Evolutionary conservation across 306 rosid genomes (phyloP).

Genomic region (Castanea crenata): DNA sequence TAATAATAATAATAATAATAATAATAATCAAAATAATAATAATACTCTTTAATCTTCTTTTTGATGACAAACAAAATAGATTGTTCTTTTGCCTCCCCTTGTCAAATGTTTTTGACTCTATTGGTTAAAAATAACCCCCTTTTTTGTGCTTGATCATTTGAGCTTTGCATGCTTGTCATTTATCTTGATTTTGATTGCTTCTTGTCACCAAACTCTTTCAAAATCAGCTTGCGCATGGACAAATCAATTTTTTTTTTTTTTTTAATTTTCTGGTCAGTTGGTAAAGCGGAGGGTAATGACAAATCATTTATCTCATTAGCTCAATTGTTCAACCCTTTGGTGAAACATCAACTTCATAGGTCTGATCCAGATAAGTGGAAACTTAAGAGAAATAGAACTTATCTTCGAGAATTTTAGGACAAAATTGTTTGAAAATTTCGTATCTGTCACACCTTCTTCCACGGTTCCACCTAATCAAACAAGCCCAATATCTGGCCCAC

Average conservation of each 20-base stretch:
- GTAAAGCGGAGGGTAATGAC: too few species aligned
- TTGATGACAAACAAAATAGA: too few species aligned
- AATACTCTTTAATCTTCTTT: too few species aligned
- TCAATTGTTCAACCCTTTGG: background rate
- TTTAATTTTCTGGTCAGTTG: too few species aligned
- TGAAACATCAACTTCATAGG: conserved; percentile 1
- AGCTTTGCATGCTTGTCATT: background rate
- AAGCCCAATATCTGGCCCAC: background rate
- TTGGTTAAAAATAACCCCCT: too few species aligned
- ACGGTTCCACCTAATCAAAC: background rate
- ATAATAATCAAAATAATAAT: too few species aligned
- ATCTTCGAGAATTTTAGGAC: background rate
- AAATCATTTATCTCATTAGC: too few species aligned
- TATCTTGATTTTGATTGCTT: background rate
- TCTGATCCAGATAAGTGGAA: background rate
- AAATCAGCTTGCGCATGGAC: background rate
- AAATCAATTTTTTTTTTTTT: too few species aligned
- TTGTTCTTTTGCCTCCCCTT: too few species aligned
- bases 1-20: too few species aligned
- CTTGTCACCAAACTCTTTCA: background rate
- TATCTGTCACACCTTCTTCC: background rate
- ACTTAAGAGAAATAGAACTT: background rate
- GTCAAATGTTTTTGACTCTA: too few species aligned
- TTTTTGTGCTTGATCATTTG: background rate
- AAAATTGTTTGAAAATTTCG: background rate